Evolutionary conservation across 192 early-diverging fungal species (phyloP), one percentile per base, ranked within the genome.

Genomic region (Backusella luteola): DNA sequence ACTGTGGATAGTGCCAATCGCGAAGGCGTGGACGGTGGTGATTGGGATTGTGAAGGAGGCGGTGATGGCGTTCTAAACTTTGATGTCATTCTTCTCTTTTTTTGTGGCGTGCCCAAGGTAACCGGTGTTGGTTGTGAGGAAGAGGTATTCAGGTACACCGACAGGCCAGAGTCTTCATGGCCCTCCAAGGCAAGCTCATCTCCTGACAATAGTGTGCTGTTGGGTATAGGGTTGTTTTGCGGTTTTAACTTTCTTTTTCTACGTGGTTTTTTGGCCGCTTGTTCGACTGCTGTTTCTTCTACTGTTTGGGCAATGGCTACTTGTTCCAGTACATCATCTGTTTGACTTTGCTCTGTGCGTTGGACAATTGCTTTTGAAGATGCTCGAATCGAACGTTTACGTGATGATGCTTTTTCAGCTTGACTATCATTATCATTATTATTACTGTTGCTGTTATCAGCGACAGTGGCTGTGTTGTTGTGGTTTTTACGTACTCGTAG

Each of bases 311-410:
- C 34, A 21, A 69, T 34, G n/a, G 68, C n/a, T 8, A 36, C 34
- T 21, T 41, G 19, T 6, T 69, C 68, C 12, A 39, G 15, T 26
- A 39, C 15, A 23, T 21, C 35, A 39, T 38, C 35, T 41, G 34
- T 38, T 9, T 36, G 34, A 21, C 35, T 36, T 69, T 69, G 68
- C 11, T 69, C 68, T 29, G 56, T 63, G 8, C 68, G 35, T 69
- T 69, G 34, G 19, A 36, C 34, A 38, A 69, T 69, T 3, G 68
- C 68, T 39, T 39, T 38, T 35, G 68, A 69, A 4, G 68, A 35
- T 12, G 68, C 68, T 7, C 68, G 68, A 69, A 69, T 69, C 1
- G 68, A 69, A 21, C 68, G 68, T 36, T 69, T 69, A 29, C 56
- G 56, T 63, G 56, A 63, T 11, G 56, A 14, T 26, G 4, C 11